Evolutionary conservation across 1,139 yeast species (phyloP), one percentile per base, ranked within the genome.

Genomic region (Meyerozyma guilliermondii): DNA sequence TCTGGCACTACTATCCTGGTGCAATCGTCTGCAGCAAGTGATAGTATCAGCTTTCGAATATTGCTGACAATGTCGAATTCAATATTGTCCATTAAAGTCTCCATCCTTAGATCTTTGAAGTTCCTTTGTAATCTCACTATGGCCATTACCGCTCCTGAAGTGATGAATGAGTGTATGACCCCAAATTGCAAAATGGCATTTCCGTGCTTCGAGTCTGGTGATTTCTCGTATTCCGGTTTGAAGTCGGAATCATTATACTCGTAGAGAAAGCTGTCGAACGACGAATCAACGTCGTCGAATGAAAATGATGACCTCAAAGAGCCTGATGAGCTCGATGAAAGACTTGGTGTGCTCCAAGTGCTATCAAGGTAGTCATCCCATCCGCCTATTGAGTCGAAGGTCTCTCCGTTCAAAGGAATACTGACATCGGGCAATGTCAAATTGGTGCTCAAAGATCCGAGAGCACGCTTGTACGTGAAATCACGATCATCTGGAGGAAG

Each of bases 401-500:
- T 39, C 27, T 48, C 46, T 18, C 40, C 44, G 4, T 48, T 52
- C 2, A 87, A 49, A 0, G 96, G 95, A 2, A 76, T 63, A 0
- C 88, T 78, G 1, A 81, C 78, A 40, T 74, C 71, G 0, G 95
- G 92, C 2, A 87, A 53, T 0, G 91, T 74, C 9, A 83, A 65
- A 0, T 87, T 76, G 0, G 89, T 81, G 11, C 71, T 60, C 13
- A 83, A 71, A n/a, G 79, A 65, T 0, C 83, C 81, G 51, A 61
- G 68, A 2, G 74, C 67, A 18, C 67, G 65, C 11, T 66, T 59
- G 52, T 83, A 86, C 2, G 56, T 55, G 0, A 62, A 57, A 41
- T 73, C 71, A 43, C 80, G 69, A 22, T 53, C 50, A 16, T 74
- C 71, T 10, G 70, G 71, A 8, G 76, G 75, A 14, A 91, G 61